Conservation (phyloP, 75 land plant species). For the Picea glauca region DNA sequence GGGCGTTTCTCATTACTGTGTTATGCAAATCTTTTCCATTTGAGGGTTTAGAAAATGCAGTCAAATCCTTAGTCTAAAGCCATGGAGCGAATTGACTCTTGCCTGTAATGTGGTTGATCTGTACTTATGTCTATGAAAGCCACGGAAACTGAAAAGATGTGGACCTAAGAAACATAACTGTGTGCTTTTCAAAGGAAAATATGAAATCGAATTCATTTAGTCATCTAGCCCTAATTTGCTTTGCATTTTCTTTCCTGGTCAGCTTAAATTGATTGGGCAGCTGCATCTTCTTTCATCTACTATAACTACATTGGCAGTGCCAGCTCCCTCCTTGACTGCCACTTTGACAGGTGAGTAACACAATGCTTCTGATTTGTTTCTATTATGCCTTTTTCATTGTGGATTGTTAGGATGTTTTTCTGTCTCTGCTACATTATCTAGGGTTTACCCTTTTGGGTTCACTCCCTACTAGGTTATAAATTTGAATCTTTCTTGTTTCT, state of each 20-base stretch:
- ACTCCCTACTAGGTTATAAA: no score
- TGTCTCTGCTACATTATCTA: background rate
- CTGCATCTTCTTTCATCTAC: conserved; percentile 93
- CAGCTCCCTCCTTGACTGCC: conserved; percentile 86
- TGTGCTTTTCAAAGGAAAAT: background rate
- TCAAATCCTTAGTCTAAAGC: no score
- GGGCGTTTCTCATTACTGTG: no score
- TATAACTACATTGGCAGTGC: conserved; percentile 77
- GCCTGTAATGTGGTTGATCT: background rate
- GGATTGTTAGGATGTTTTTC: conserved; percentile 2
- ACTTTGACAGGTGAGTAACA: conserved; percentile 60
- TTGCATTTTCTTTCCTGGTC: conserved; percentile 15
- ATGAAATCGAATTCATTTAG: background rate
- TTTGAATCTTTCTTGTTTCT: no score
- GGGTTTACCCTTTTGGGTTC: background rate
- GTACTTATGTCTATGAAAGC: background rate
- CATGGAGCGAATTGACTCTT: no score
- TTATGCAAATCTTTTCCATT: no score
- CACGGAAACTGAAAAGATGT: background rate
- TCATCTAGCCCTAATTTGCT: background rate
- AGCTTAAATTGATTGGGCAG: conserved; percentile 84
- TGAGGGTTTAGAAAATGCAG: no score
- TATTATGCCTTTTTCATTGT: background rate
- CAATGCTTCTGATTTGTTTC: conserved; percentile 16
- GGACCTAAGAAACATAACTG: background rate